phyloP scores from a whole-genome alignment of 2,329 filamentous ascomycete genomes.

The Trichoderma sp. region DNA sequence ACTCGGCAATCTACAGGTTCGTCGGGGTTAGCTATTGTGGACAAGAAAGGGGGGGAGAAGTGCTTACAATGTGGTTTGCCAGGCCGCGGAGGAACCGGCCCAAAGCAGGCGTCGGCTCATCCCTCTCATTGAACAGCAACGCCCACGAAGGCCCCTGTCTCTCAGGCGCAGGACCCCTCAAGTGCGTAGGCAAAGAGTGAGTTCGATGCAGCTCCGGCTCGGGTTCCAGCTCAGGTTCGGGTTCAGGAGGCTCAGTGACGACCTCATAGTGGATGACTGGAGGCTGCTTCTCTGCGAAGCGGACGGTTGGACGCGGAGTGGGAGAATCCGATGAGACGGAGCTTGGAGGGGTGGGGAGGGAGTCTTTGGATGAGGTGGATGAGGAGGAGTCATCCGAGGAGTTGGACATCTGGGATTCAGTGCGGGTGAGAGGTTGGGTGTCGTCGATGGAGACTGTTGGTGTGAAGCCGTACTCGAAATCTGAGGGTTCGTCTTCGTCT shows the following conservation, averaged over 20 bases:
- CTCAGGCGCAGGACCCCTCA: background rate
- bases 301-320: conserved; percentile 28
- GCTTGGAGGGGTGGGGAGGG: conserved; percentile 9
- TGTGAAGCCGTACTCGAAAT: conserved; percentile 5
- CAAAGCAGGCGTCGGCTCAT: conserved; percentile 64
- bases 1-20: conserved; percentile 32
- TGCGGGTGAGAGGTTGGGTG: background rate
- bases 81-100: conserved; percentile 70
- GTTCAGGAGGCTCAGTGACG: background rate
- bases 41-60: background rate
- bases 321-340: background rate
- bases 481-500: conserved; percentile 1
- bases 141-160: conserved; percentile 54
- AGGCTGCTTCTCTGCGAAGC: conserved; percentile 30
- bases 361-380: background rate
- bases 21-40: background rate
- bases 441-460: background rate
- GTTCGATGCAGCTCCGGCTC: background rate
- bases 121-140: conserved; percentile 65
- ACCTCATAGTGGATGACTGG: conserved; percentile 24
- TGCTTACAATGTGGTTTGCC: conserved; percentile 66
- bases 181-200: background rate
- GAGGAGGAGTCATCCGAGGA: background rate
- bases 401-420: background rate
- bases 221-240: conserved; percentile 13